Base-by-base conservation (phyloP, 441 rosid species). In the Brassica hybrid region DNA sequence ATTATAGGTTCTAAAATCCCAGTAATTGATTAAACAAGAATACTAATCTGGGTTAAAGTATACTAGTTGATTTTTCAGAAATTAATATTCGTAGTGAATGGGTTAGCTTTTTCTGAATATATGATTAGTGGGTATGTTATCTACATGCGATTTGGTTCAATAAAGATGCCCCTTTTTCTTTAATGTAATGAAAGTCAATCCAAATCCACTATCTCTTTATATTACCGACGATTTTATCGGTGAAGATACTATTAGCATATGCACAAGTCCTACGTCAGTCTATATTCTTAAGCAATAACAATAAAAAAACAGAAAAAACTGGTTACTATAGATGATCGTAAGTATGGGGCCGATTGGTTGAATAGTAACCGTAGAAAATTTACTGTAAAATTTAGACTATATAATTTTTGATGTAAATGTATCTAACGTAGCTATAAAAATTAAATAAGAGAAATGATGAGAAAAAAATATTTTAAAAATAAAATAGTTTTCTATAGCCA, bases 101-200 rank as follows among this genome's bases (percentile, higher is more conserved):
- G 16, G 19, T 52, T 63, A 32, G 34, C 69, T 61, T 72, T 62
- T 63, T 8, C 60, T 61, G 8, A 45, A 18, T 32, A 50, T 48
- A 8, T 72, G 13, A 18, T 52, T 73, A 73, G 41, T 73, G 76
- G 63, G 71, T 50, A 64, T 34, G 56, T 73, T 65, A 52, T 52
- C 56, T 50, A 64, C 32, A 48, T 50, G 30, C 6, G 62, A 73
- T 50, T 30, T 18, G 34, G 50, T 18, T 63, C 32, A 50, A 13
- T 50, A 30, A 50, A 73, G 52, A 50, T 73, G 25, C 11, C 16
- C 30, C 18, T 61, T 60, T 73, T 32, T 30, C 41, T 12, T 45
- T 30, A 45, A 62, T 34, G 34, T 6, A 14, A 43, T 61, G 1
- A 61, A 45, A 45, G 6, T 62, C 48, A 9, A 72, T 50, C 68